Percentiles rank a stretch among this genome's conserved stretches.
Evolutionary conservation across 257 asterid species (phyloP).

Genomic region (Gentiana straminea): DNA sequence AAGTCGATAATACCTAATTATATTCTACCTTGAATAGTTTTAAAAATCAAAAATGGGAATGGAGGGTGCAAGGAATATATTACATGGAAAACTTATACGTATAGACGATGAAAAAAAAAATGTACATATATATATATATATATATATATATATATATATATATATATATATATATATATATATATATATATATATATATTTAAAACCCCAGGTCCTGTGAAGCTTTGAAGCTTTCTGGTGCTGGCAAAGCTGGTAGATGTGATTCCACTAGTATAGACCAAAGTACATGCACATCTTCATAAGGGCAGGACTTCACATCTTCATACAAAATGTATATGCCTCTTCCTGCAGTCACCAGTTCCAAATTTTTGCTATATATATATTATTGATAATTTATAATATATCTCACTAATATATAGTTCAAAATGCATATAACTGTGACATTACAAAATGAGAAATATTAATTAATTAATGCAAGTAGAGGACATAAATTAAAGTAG

Average conservation of each 20-base stretch:
- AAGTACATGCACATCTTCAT: constrained; percentile 85
- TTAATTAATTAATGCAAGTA: not conserved
- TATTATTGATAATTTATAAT: too few species aligned
- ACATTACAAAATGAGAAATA: too few species aligned
- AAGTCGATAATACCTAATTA: too few species aligned
- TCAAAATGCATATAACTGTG: too few species aligned
- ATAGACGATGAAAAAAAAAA: too few species aligned
- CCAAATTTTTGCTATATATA: too few species aligned
- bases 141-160: constrained; percentile 26
- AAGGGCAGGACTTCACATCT: constrained; percentile 92
- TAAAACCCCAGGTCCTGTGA: constrained; percentile 15
- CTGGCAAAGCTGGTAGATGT: constrained; percentile 55
- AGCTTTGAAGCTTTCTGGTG: constrained; percentile 31
- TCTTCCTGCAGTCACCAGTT: constrained; percentile 37
- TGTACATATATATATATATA: constrained; percentile 33
- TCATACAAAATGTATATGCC: constrained; percentile 89
- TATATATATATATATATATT: constrained; percentile 36
- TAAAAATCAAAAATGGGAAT: too few species aligned
- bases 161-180: constrained; percentile 36
- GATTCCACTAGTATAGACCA: constrained; percentile 93
- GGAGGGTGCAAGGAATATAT: too few species aligned
- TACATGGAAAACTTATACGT: too few species aligned
- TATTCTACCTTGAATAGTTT: too few species aligned
- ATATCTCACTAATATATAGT: too few species aligned
- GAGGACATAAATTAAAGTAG: not conserved